Conservation (phyloP, 2,329 filamentous ascomycete genomes). For the Apiospora arundinis region DNA sequence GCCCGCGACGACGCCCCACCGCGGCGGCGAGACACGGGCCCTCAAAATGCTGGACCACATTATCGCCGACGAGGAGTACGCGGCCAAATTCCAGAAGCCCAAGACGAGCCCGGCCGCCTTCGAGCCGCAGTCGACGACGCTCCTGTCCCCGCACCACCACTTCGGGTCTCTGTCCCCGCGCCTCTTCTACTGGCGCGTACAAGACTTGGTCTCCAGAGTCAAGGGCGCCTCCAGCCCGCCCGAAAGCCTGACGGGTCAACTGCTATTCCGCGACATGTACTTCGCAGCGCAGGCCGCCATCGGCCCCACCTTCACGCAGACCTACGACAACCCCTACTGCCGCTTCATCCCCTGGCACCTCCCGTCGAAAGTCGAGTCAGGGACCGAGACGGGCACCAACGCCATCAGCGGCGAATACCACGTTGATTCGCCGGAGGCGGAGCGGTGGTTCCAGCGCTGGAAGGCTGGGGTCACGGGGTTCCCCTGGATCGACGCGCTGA, state of each 20-base stretch:
- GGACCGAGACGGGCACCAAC: slow-evolving; percentile 47
- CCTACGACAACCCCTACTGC: slow-evolving; percentile 67
- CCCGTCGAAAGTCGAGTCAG: slow-evolving; percentile 60
- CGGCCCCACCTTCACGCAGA: slow-evolving; percentile 68
- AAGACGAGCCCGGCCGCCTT: slow-evolving; percentile 78
- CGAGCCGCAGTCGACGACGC: slow-evolving; percentile 73
- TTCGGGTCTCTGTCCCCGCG: slow-evolving; percentile 75
- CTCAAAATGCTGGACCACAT: slow-evolving; percentile 64
- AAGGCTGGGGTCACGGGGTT: slow-evolving; percentile 74
- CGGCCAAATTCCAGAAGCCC: slow-evolving; percentile 77
- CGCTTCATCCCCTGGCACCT: slow-evolving; percentile 84
- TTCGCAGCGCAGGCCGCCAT: slow-evolving; percentile 77
- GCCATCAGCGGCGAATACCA: slow-evolving; percentile 66
- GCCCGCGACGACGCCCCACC: slow-evolving; percentile 68
- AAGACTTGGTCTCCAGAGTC: slow-evolving; percentile 65
- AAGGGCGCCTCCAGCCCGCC: slow-evolving; percentile 66
- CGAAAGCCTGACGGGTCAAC: slow-evolving; percentile 73
- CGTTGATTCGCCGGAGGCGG: slow-evolving; percentile 67
- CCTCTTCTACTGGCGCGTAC: slow-evolving; percentile 75
- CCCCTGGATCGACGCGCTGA: slow-evolving; percentile 81
- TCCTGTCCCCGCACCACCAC: slow-evolving; percentile 76
- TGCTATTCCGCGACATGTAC: slow-evolving; percentile 85
- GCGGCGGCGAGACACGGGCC: slow-evolving; percentile 73
- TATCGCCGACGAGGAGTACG: slow-evolving; percentile 68
- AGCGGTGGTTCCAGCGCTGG: slow-evolving; percentile 73